Evolutionary conservation across 495 filamentous ascomycete genomes (phyloP), one percentile per base, ranked within the genome.

Genomic region (Hypoxylon fragiforme): DNA sequence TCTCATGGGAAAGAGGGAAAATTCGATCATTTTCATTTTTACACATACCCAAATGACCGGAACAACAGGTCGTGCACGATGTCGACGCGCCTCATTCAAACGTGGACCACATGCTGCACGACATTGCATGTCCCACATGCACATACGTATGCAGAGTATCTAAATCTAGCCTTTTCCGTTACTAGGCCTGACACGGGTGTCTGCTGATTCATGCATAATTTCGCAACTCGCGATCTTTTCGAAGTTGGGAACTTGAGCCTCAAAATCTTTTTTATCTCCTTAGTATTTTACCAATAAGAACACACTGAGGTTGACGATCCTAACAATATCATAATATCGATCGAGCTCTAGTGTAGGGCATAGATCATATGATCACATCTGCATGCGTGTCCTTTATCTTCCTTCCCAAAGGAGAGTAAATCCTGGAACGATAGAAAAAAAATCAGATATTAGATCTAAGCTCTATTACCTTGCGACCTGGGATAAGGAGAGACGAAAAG

Each of bases 61-160:
- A 42, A 59, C 41, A 50, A 32, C 19, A 50, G 54, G 46, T 50
- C 38, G 53, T 54, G 54, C 54, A 52, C 54, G 60, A 54, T 47
- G 20, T 59, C 53, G 60, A 58, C 60, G 49, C 57, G 54, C 60
- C 44, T 63, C 58, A 62, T 57, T 52, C 44, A 63, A n/a, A 54
- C 60, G 53, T 59, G 60, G 60, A 54, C 60, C 49, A 46, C 54
- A n/a, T 21, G 54, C 60, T 63, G 60, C 60, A 63, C 60, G 60
- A 63, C 60, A 63, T 63, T 59, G 50, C 60, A 59, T 63, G 60
- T 58, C 50, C 54, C 49, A 63, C 54, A 63, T 62, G 53, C 30
- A 48, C 19, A 9, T 37, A 36, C 14, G n/a, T 55, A 62, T 58
- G 54, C 54, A 58, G 50, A 58, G 44, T 63, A 63, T 57, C 49